Percentiles rank a stretch among this genome's conserved stretches.
These are phyloP conservation scores for Trametes hirsuta DNA, from an alignment of 1,284 basidiomycete genomes.

Conservation along the genomic window DNA sequence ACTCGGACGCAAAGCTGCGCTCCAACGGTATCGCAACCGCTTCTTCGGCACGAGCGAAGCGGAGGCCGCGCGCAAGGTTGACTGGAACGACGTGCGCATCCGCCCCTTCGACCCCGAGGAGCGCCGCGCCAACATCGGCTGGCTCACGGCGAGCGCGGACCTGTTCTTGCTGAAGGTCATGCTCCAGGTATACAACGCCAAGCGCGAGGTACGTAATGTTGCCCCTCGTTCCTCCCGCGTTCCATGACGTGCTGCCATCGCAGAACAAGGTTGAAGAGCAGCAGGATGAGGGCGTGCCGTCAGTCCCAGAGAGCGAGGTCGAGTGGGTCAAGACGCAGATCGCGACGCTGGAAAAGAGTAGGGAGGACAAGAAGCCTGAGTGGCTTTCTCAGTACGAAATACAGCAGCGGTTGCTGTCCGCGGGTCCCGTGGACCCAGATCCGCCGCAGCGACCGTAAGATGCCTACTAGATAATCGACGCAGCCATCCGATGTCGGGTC, in stretches of 20 bases:
- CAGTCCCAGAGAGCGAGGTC: not conserved
- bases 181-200: conserved; percentile 18
- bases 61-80: conserved; percentile 13
- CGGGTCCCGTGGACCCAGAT: no score
- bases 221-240: not conserved
- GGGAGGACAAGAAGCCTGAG: conserved; percentile 24
- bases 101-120: conserved; percentile 40
- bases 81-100: conserved; percentile 43
- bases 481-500: no score
- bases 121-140: conserved; percentile 25
- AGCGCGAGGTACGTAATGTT: conserved; percentile 8
- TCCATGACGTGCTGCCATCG: not conserved
- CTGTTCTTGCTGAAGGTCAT: conserved; percentile 11
- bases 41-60: conserved; percentile 11
- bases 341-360: conserved; percentile 4
- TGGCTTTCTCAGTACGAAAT: conserved; percentile 29
- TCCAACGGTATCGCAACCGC: conserved; percentile 9
- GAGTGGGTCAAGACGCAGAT: conserved; percentile 12
- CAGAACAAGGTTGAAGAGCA: not conserved
- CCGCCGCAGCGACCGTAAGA: no score
- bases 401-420: conserved; percentile 15
- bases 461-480: no score
- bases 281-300: not conserved
- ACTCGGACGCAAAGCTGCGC: not conserved
- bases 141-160: conserved; percentile 28